A percentile compares a stretch with the other conserved stretches of the same genome.
These are phyloP conservation scores for Dothidotthia symphoricarpi DNA, from an alignment of 2,329 filamentous ascomycete genomes.

Conservation along the genomic window DNA sequence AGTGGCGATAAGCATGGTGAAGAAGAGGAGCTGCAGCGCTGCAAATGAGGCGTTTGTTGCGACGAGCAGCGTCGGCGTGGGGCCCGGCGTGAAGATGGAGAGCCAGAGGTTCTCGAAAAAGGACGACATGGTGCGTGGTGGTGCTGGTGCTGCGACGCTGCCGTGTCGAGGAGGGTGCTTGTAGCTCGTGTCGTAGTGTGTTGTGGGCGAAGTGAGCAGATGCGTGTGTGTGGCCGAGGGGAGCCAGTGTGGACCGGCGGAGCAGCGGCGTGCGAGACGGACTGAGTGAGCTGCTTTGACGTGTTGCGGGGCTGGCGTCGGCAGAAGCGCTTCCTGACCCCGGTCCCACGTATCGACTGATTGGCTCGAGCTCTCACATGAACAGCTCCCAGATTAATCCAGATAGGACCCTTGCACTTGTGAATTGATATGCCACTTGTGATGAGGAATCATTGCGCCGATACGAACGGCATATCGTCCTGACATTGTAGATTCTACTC, in stretches of 20 bases:
- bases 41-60: conserved; percentile 91
- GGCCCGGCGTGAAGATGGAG: conserved; percentile 89
- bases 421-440: too few relatives aligned
- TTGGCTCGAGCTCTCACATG: too few relatives aligned
- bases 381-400: too few relatives aligned
- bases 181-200: conserved; percentile 1
- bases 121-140: conserved; percentile 42
- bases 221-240: not conserved
- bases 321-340: too few relatives aligned
- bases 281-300: conserved; percentile 6
- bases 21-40: conserved; percentile 75
- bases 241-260: conserved; percentile 8
- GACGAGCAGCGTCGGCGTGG: conserved; percentile 81
- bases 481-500: too few relatives aligned
- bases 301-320: conserved; percentile 6
- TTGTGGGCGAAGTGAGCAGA: not conserved
- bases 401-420: too few relatives aligned
- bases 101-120: conserved; percentile 79
- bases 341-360: too few relatives aligned
- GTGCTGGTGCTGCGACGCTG: too few relatives aligned
- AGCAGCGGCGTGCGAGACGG: conserved; percentile 10
- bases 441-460: too few relatives aligned
- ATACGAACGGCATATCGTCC: too few relatives aligned
- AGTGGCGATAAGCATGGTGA: conserved; percentile 73
- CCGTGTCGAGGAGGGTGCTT: too few relatives aligned